Evolutionary conservation across 176 grass and related monocot species (phyloP), one percentile per base, ranked within the genome.

Genomic region (Ensete ventricosum): DNA sequence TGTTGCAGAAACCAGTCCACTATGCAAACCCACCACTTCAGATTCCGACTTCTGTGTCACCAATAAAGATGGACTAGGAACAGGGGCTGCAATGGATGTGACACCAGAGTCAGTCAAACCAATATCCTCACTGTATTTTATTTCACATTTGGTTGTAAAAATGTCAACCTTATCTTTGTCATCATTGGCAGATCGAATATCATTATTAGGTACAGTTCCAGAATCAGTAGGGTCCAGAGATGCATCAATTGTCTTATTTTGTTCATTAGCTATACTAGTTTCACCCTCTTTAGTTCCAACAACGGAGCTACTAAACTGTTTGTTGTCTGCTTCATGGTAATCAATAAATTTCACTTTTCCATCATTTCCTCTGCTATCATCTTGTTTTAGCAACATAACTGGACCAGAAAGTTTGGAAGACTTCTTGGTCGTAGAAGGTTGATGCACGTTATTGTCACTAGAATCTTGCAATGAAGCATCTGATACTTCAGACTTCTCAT

Each of bases 1-100:
- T 67, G 49, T 12, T 54, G 77, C 79, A 17, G 55, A 67, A 76
- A 67, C 69, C 55, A 72, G 3, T 72, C 19, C 50, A 72, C 34
- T 52, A 50, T 4, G 11, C 14, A 10, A 51, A 50, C 51, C 68
- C 29, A 71, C 14, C 52, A 17, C 43, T 71, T 49, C 73, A 79
- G 54, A 85, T 77, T 90, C 86, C 66, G 54, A 76, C 53, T 84
- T 83, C 10, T 62, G 62, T 80, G 76, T 55, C 20, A 51, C 81
- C 52, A 78, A 84, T 50, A 60, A 51, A 72, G 59, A 52, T 63
- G 16, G 74, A n/a, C 55, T 50, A 11, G 68, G 62, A 65, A 52
- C 76, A 25, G 68, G n/a, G 43, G 62, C 17, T 20, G 9, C 57
- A 14, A 21, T 72, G 49, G 9, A 5, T 50, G 48, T 1, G 9